Evolutionary conservation across 2,329 filamentous ascomycete species (phyloP).

Genomic region (Curvularia lunata): DNA sequence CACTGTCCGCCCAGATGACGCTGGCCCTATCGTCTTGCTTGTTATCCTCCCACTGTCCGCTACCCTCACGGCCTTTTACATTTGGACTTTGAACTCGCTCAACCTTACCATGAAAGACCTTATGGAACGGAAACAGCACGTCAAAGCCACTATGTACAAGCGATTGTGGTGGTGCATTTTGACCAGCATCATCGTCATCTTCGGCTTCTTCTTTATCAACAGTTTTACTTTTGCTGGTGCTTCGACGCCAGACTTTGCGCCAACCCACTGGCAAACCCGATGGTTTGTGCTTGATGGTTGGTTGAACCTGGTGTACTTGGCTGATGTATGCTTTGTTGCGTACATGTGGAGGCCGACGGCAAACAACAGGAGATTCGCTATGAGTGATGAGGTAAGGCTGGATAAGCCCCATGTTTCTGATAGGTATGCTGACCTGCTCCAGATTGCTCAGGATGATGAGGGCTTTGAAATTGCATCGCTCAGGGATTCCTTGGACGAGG

Average conservation of each 20-base stretch:
- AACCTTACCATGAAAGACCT: conserved; percentile 96
- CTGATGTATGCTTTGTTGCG: conserved; percentile 89
- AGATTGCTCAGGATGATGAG: conserved; percentile 96
- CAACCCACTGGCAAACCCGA: conserved; percentile 93
- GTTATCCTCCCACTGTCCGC: conserved; percentile 91
- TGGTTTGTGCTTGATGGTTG: conserved; percentile 99
- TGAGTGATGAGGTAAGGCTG: conserved; percentile 84
- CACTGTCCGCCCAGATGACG: conserved; percentile 85
- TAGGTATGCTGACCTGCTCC: conserved; percentile 38
- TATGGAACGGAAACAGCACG: conserved; percentile 89
- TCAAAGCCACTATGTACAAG: conserved; percentile 95
- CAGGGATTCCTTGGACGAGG: conserved; percentile 73
- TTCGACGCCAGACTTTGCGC: conserved; percentile 85
- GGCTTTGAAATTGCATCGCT: conserved; percentile 97
- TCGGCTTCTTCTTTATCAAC: conserved; percentile 98
- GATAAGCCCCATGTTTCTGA: not conserved
- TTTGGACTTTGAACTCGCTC: conserved; percentile 97
- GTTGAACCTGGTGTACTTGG: conserved; percentile 95
- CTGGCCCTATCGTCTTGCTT: conserved; percentile 87
- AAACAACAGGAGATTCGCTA: conserved; percentile 96
- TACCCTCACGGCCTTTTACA: conserved; percentile 94
- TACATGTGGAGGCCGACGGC: conserved; percentile 96
- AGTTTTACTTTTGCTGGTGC: conserved; percentile 91
- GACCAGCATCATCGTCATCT: conserved; percentile 90
- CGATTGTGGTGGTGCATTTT: conserved; percentile 99